These are phyloP conservation scores for Cryomyces minteri DNA, from an alignment of 495 filamentous ascomycete species.

Conservation along the genomic window DNA sequence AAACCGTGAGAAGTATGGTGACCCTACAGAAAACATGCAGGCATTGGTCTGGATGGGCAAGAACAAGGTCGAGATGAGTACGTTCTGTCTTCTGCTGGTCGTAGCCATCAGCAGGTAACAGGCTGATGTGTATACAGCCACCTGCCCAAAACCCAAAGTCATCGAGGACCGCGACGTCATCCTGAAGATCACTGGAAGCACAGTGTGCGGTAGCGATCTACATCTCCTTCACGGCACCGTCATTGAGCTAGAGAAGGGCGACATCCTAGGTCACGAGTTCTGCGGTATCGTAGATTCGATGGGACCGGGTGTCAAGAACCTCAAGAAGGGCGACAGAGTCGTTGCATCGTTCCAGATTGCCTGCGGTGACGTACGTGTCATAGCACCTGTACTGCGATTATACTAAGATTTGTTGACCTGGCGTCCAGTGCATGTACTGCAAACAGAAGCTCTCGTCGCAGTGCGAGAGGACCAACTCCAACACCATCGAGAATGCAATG, in stretches of 20 bases:
- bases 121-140: conserved; percentile 20
- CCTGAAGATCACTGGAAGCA: conserved; percentile 66
- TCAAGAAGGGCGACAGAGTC: conserved; percentile 56
- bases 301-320: conserved; percentile 37
- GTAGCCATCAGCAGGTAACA: not conserved
- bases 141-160: conserved; percentile 50
- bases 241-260: conserved; percentile 58
- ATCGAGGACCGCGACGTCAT: conserved; percentile 64
- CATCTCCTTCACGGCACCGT: conserved; percentile 60
- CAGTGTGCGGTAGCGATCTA: conserved; percentile 74
- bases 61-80: conserved; percentile 38
- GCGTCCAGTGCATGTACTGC: conserved; percentile 52
- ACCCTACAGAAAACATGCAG: conserved; percentile 43
- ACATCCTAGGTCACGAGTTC: conserved; percentile 84
- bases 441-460: conserved; percentile 53
- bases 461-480: conserved; percentile 65
- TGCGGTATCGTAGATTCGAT: conserved; percentile 62
- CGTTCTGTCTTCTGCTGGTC: conserved; percentile 2
- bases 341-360: conserved; percentile 82
- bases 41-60: conserved; percentile 57
- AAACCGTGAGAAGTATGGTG: conserved; percentile 24
- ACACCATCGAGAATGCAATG: conserved; percentile 48
- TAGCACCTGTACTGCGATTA: not conserved
- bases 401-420: conserved; percentile 10
- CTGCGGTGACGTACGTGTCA: conserved; percentile 26